phyloP scores from a whole-genome alignment of 257 asterid genomes.

The Lycium ferocissimum region DNA sequence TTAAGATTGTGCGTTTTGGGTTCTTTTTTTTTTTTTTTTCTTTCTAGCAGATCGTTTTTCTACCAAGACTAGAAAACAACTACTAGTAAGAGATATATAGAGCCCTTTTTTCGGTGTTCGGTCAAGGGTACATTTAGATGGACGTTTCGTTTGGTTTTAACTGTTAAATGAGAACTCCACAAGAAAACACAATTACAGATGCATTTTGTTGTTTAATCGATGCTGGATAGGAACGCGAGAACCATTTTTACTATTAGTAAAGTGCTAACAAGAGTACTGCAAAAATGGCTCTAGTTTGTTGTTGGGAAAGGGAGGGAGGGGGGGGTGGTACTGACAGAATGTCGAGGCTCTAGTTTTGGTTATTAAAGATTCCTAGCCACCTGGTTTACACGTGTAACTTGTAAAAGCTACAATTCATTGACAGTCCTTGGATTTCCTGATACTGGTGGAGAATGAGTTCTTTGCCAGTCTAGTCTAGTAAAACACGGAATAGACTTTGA shows the following conservation, averaged over 20 bases:
- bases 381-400: constrained; percentile 25
- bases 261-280: too few species aligned
- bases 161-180: neutral
- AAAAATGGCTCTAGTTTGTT: neutral
- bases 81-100: neutral
- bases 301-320: too few species aligned
- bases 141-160: neutral
- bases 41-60: constrained; percentile 20
- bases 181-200: constrained; percentile 4
- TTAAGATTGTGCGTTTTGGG: constrained; percentile 23
- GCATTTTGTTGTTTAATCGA: neutral
- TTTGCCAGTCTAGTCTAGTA: neutral
- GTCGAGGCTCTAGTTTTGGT: neutral
- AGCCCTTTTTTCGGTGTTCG: neutral
- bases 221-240: too few species aligned
- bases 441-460: neutral
- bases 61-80: neutral
- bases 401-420: neutral
- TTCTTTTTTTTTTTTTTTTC: neutral
- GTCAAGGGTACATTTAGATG: neutral
- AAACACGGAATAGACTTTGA: neutral
- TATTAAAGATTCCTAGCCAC: neutral
- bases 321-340: neutral
- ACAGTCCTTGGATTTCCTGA: constrained; percentile 2
- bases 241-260: too few species aligned